These are phyloP conservation scores for Xylaria scruposa DNA, from an alignment of 495 filamentous ascomycete genomes.

Conservation along the genomic window DNA sequence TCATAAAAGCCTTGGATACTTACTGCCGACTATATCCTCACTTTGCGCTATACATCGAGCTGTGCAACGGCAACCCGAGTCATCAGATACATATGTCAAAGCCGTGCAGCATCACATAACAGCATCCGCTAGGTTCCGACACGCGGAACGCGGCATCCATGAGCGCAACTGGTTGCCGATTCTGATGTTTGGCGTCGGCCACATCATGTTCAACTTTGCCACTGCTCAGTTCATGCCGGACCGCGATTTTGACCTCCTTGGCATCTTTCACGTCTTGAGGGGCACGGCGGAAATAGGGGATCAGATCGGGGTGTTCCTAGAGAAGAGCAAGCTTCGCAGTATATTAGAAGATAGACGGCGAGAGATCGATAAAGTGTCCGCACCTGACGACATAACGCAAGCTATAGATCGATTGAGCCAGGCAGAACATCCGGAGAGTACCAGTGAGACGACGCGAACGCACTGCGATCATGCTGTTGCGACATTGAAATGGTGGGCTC, in stretches of 20 bases:
- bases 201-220: conserved; percentile 38
- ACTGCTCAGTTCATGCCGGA: conserved; percentile 17
- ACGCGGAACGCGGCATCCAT: conserved; percentile 28
- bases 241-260: conserved; percentile 27
- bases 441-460: conserved; percentile 7
- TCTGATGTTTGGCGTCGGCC: conserved; percentile 34
- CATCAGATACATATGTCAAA: conserved; percentile 11
- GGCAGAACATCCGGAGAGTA: conserved; percentile 25
- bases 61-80: conserved; percentile 11
- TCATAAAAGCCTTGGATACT: conserved; percentile 20
- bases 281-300: conserved; percentile 27
- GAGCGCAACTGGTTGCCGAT: conserved; percentile 36
- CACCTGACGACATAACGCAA: conserved; percentile 16
- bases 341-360: conserved; percentile 5
- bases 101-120: conserved; percentile 33
- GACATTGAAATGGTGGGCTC: conserved; percentile 30
- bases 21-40: conserved; percentile 24
- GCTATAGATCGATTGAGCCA: conserved; percentile 26
- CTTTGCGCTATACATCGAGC: conserved; percentile 28
- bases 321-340: conserved; percentile 22
- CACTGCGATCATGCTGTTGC: conserved; percentile 29
- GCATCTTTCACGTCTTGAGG: conserved; percentile 30
- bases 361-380: background rate
- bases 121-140: conserved; percentile 32
- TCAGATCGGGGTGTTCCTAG: conserved; percentile 31